Evolutionary conservation across 1,284 basidiomycete species (phyloP).

Genomic region (Chiua sp.): DNA sequence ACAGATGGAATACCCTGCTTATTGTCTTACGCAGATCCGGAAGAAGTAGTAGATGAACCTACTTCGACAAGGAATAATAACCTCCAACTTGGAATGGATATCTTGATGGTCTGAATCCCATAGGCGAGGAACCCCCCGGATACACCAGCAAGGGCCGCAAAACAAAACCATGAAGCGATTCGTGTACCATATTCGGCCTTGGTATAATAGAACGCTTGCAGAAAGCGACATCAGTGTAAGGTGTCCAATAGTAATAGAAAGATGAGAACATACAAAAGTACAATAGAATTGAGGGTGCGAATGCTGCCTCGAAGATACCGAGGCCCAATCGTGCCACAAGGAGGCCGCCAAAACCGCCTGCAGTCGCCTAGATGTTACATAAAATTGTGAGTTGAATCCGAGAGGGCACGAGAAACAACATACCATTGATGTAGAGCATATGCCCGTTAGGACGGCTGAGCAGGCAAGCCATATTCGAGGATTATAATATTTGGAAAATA

Average conservation of each 20-base stretch:
- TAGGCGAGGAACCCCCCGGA: slow-evolving; percentile 82
- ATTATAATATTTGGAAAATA: slow-evolving; percentile 68
- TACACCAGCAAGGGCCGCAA: slow-evolving; percentile 79
- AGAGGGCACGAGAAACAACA: slow-evolving; percentile 9
- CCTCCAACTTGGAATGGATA: slow-evolving; percentile 62
- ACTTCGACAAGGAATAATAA: slow-evolving; percentile 82
- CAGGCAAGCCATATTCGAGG: slow-evolving; percentile 72
- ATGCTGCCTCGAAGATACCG: slow-evolving; percentile 75
- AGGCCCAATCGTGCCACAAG: slow-evolving; percentile 64
- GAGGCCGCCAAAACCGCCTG: slow-evolving; percentile 61
- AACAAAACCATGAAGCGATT: slow-evolving; percentile 80
- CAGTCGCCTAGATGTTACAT: slow-evolving; percentile 53
- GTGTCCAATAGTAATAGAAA: background rate
- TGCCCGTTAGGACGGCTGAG: slow-evolving; percentile 72
- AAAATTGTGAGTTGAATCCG: background rate
- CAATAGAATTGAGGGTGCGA: slow-evolving; percentile 52
- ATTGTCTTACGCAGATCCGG: background rate
- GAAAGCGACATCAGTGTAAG: background rate
- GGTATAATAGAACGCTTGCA: slow-evolving; percentile 75
- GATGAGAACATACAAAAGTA: slow-evolving; percentile 63
- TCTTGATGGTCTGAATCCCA: slow-evolving; percentile 64
- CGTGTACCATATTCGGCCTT: slow-evolving; percentile 73
- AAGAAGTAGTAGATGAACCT: slow-evolving; percentile 10
- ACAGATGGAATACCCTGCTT: slow-evolving; percentile 68
- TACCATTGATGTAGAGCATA: slow-evolving; percentile 74